phyloP scores from a whole-genome alignment of 163 green algal species.

The Scenedesmus sp. region DNA sequence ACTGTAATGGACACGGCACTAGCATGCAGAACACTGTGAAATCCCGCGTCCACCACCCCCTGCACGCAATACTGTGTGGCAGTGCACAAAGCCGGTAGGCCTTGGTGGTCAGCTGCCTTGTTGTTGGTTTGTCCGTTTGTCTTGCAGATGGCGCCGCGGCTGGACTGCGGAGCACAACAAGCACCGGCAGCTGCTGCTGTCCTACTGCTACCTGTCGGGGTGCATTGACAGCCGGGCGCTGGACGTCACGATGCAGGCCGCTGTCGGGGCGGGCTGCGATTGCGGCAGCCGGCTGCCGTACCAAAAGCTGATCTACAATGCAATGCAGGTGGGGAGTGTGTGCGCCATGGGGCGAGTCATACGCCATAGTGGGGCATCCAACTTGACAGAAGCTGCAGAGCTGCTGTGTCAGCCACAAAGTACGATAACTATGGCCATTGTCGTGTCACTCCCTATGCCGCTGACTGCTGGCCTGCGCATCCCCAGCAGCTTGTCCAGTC shows the following conservation, averaged over 20 bases:
- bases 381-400: neutral
- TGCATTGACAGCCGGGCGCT: neutral
- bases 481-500: neutral
- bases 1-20: no score
- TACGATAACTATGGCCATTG: no score
- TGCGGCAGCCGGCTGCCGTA: neutral
- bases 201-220: neutral
- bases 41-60: no score
- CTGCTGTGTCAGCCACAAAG: no score
- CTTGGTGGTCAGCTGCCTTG: no score
- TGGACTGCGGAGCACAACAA: constrained; percentile 29
- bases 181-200: constrained; percentile 37
- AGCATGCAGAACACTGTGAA: no score
- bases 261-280: neutral
- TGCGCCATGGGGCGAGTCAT: no score
- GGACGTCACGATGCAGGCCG: constrained; percentile 20
- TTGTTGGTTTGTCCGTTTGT: neutral
- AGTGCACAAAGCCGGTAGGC: no score
- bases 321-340: constrained; percentile 5
- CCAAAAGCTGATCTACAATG: neutral
- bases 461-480: no score
- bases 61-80: no score
- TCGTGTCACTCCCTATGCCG: neutral
- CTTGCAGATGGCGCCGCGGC: constrained; percentile 24
- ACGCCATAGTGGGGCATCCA: no score